Percentiles rank a stretch among this genome's conserved stretches.
Evolutionary conservation across 345 rosid genomes (phyloP).

Genomic region (Syzygium oleosum): DNA sequence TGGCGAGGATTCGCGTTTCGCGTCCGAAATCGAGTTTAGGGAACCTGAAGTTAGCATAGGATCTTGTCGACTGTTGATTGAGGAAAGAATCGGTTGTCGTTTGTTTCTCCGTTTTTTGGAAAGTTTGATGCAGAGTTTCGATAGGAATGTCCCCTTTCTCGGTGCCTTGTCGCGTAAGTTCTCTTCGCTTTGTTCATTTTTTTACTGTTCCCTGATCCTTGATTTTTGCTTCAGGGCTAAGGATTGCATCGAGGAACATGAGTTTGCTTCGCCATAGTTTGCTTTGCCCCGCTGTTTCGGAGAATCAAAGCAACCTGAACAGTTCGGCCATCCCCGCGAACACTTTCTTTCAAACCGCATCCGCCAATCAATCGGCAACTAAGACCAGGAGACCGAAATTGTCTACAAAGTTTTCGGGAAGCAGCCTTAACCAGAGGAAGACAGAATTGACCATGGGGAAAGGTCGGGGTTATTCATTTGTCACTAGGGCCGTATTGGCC

Average conservation of each 20-base stretch:
- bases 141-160: neutral
- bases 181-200: neutral
- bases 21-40: neutral
- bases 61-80: neutral
- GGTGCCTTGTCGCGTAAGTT: neutral
- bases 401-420: conserved; percentile 37
- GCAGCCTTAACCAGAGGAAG: conserved; percentile 24
- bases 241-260: conserved; percentile 33
- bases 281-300: conserved; percentile 44
- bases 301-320: conserved; percentile 49
- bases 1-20: neutral
- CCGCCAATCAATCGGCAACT: conserved; percentile 17
- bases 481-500: conserved; percentile 62
- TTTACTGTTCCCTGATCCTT: conserved; percentile 13
- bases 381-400: conserved; percentile 22
- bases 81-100: neutral
- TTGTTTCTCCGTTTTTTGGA: neutral
- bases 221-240: conserved; percentile 27
- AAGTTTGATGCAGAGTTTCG: neutral
- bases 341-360: conserved; percentile 33
- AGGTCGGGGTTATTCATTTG: conserved; percentile 20
- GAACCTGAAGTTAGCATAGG: neutral
- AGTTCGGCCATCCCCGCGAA: conserved; percentile 37
- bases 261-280: conserved; percentile 51
- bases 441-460: conserved; percentile 20